These are phyloP conservation scores for Euphrasia confusa DNA, from an alignment of 257 asterid genomes.

Conservation along the genomic window DNA sequence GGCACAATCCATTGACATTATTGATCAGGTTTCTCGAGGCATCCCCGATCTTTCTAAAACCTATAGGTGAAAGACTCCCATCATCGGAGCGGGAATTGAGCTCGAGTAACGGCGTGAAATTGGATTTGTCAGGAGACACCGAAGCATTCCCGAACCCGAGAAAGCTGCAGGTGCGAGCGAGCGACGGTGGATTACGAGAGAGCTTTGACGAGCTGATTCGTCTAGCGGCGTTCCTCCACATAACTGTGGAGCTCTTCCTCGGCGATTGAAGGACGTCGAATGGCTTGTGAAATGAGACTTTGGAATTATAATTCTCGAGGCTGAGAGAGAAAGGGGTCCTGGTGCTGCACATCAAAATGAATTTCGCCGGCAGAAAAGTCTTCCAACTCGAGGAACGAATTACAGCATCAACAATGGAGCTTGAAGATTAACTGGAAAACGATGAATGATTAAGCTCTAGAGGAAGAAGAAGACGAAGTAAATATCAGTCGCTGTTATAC, in stretches of 20 bases:
- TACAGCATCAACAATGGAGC: neutral
- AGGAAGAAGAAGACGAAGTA: neutral
- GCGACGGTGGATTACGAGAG: slow-evolving; percentile 25
- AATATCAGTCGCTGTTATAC: neutral
- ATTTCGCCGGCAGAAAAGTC: slow-evolving; percentile 7
- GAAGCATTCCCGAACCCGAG: slow-evolving; percentile 39
- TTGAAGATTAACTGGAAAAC: neutral
- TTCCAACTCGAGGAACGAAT: neutral
- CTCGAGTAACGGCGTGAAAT: slow-evolving; percentile 29
- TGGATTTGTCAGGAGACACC: slow-evolving; percentile 24
- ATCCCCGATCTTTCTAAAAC: slow-evolving; percentile 28
- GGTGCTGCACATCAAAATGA: slow-evolving; percentile 50
- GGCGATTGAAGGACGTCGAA: slow-evolving; percentile 23
- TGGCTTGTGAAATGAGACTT: slow-evolving; percentile 29
- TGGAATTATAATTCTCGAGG: slow-evolving; percentile 31
- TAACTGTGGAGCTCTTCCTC: slow-evolving; percentile 38
- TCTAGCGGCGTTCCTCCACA: slow-evolving; percentile 69
- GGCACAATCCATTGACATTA: slow-evolving; percentile 29
- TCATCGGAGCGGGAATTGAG: slow-evolving; percentile 30
- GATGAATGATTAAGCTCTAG: slow-evolving; percentile 11
- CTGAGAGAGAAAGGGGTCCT: slow-evolving; percentile 35
- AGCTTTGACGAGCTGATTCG: slow-evolving; percentile 31
- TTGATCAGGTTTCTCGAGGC: slow-evolving; percentile 25
- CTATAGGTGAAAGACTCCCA: slow-evolving; percentile 28
- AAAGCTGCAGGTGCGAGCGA: slow-evolving; percentile 36